Conservation (phyloP, 352 stramenopile species). For the Phytophthora meadii region DNA sequence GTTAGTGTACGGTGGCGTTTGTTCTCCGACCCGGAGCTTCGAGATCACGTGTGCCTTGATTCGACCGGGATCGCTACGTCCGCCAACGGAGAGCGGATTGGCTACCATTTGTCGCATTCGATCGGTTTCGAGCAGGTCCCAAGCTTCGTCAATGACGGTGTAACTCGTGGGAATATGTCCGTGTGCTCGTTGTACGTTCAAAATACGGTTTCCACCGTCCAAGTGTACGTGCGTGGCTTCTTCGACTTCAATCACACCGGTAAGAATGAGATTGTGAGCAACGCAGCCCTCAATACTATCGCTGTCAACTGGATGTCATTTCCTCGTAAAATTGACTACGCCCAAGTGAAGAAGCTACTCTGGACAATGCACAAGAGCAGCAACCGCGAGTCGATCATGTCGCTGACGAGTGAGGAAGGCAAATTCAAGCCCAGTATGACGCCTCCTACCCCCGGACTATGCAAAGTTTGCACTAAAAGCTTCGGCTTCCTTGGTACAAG, state of each 20-base stretch:
- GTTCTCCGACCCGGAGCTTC: constrained; percentile 21
- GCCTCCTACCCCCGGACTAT: constrained; percentile 19
- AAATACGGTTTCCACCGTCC: constrained; percentile 1
- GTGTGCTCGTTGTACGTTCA: constrained; percentile 31
- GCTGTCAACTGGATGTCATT: constrained; percentile 26
- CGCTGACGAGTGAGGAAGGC: constrained; percentile 12
- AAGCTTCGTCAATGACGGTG: constrained; percentile 18
- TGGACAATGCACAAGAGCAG: constrained; percentile 25
- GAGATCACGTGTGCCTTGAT: constrained; percentile 59
- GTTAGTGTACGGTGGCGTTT: constrained; percentile 45
- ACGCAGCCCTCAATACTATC: constrained; percentile 21
- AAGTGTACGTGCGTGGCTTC: constrained; percentile 36
- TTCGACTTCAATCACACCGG: constrained; percentile 33
- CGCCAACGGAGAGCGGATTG: constrained; percentile 33
- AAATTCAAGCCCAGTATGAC: constrained; percentile 1
- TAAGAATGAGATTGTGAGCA: constrained; percentile 25
- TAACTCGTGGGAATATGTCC: constrained; percentile 28
- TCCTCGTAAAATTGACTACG: constrained; percentile 30
- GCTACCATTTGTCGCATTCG: constrained; percentile 57
- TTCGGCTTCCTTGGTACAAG: constrained; percentile 39
- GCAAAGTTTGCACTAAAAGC: constrained; percentile 36
- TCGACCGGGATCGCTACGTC: constrained; percentile 37
- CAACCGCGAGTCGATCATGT: constrained; percentile 22
- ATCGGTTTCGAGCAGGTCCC: constrained; percentile 25
- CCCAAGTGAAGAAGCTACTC: constrained; percentile 37